Conservation (phyloP, 23 red algal genomes). For the Gracilaria gracilis region DNA sequence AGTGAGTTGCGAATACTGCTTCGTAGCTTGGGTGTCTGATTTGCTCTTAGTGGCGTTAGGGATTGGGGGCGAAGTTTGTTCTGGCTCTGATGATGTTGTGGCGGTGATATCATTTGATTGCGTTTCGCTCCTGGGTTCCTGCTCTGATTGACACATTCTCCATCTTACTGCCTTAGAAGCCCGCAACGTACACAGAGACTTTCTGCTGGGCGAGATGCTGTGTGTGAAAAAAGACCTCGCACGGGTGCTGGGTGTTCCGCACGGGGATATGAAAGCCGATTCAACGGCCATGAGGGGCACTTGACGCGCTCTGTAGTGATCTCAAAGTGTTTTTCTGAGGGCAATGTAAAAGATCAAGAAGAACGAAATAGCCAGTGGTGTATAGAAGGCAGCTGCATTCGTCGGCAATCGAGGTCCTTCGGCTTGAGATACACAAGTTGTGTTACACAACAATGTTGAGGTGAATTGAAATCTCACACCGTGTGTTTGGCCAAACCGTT, state of each 20-base stretch:
- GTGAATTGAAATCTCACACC: too few relatives aligned
- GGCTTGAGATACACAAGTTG: too few relatives aligned
- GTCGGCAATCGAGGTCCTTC: too few relatives aligned
- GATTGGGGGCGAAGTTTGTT: not conserved
- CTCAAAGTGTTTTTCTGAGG: too few relatives aligned
- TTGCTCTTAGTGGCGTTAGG: not conserved
- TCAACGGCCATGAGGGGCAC: not conserved
- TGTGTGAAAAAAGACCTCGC: not conserved
- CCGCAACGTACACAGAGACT: not conserved
- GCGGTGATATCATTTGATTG: not conserved
- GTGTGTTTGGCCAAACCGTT: too few relatives aligned
- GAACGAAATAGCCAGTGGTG: too few relatives aligned
- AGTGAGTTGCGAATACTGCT: conserved; percentile 37
- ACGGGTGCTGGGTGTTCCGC: not conserved
- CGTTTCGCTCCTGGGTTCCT: not conserved
- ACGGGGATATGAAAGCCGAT: not conserved
- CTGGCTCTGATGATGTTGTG: not conserved
- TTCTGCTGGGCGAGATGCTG: not conserved
- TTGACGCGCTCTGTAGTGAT: too few relatives aligned
- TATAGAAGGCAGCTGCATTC: too few relatives aligned
- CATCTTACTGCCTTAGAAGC: not conserved
- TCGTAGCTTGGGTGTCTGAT: not conserved
- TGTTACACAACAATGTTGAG: too few relatives aligned
- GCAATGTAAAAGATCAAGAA: too few relatives aligned
- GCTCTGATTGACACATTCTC: not conserved